phyloP scores from a whole-genome alignment of 2,329 filamentous ascomycete genomes.

The Penicillium sp. region DNA sequence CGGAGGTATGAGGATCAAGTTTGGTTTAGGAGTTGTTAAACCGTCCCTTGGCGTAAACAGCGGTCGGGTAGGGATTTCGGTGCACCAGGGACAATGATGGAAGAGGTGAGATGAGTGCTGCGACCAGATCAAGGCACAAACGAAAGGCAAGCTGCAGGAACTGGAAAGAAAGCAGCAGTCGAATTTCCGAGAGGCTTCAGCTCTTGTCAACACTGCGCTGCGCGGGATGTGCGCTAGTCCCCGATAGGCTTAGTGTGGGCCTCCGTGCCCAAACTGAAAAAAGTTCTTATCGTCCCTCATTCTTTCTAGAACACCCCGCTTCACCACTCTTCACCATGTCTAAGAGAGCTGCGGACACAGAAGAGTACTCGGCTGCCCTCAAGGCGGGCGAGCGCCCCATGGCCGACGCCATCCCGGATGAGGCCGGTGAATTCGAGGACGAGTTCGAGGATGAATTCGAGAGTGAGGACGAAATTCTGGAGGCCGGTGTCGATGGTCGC shows the following conservation, averaged over 20 bases:
- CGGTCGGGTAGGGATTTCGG: not conserved
- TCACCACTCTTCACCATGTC: constrained; percentile 48
- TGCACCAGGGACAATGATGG: not conserved
- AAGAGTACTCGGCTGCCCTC: constrained; percentile 52
- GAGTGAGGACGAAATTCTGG: constrained; percentile 86
- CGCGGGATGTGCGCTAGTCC: constrained; percentile 32
- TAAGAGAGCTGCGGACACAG: constrained; percentile 58
- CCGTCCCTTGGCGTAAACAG: constrained; percentile 5
- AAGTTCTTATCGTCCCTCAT: constrained; percentile 28
- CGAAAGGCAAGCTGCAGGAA: constrained; percentile 7
- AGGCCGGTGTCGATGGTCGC: constrained; percentile 88
- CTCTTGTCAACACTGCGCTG: constrained; percentile 13
- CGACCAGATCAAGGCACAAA: not conserved
- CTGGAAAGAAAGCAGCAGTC: not conserved
- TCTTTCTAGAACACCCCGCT: constrained; percentile 5
- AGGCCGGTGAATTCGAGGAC: constrained; percentile 63
- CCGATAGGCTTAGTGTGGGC: constrained; percentile 30
- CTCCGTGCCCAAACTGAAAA: constrained; percentile 25
- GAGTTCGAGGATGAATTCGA: constrained; percentile 97
- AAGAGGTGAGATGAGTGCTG: not conserved
- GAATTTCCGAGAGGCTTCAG: constrained; percentile 9
- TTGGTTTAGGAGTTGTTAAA: not conserved
- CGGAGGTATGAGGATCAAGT: not conserved
- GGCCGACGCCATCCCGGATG: constrained; percentile 48
- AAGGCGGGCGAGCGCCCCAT: constrained; percentile 62